These are phyloP conservation scores for Lepidium aucheri DNA, from an alignment of 345 rosid species.

Conservation along the genomic window DNA sequence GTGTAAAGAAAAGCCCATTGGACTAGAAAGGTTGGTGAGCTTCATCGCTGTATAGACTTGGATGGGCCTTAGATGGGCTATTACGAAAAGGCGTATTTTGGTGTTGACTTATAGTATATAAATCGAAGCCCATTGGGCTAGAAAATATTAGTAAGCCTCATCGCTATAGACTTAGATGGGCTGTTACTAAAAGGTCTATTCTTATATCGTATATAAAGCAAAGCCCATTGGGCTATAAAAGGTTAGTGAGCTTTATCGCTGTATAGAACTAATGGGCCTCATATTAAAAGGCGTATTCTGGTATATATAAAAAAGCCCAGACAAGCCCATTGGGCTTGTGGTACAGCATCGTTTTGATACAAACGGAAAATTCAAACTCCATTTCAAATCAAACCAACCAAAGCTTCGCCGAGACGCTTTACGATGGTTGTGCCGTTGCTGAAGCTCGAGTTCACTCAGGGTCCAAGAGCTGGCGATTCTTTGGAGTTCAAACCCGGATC, in stretches of 20 bases:
- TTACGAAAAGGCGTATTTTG: too few relatives aligned
- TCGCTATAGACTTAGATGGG: background rate
- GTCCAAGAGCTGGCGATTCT: slow-evolving; percentile 68
- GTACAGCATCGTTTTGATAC: background rate
- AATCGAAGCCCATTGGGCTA: too few relatives aligned
- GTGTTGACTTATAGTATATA: too few relatives aligned
- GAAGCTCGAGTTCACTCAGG: slow-evolving; percentile 41
- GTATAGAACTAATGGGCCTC: too few relatives aligned
- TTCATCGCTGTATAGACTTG: too few relatives aligned
- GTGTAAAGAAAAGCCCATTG: too few relatives aligned
- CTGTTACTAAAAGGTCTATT: background rate
- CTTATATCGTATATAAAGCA: background rate
- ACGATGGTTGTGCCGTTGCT: slow-evolving; percentile 37
- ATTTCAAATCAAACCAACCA: background rate
- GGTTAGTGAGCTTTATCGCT: too few relatives aligned
- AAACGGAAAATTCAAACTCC: slow-evolving; percentile 5
- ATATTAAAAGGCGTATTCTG: background rate
- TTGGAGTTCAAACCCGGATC: slow-evolving; percentile 44
- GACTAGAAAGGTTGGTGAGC: too few relatives aligned
- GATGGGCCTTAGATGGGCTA: too few relatives aligned
- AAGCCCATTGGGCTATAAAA: slow-evolving; percentile 9
- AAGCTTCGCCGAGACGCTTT: slow-evolving; percentile 10
- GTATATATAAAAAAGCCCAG: background rate
- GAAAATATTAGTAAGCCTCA: too few relatives aligned
- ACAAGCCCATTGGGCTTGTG: slow-evolving; percentile 2